Percentiles rank a stretch among this genome's conserved stretches.
phyloP scores from a whole-genome alignment of 225 moss, liverwort and hornwort genomes.

The Physcomitrium patens region DNA sequence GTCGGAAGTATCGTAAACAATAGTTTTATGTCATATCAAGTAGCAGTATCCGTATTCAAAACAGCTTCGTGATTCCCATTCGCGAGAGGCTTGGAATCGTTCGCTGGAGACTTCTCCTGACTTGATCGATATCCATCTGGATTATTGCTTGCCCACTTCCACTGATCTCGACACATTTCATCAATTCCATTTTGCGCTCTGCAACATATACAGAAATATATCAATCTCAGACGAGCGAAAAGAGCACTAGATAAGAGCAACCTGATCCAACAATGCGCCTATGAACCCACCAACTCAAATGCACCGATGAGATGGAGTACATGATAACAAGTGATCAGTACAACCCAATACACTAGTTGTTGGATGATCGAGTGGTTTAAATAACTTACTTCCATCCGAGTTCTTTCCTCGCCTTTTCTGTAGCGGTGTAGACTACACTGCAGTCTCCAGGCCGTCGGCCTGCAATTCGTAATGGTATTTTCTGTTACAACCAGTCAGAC shows the following conservation, averaged over 20 bases:
- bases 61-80: constrained; percentile 29
- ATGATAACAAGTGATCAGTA: neutral
- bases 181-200: constrained; percentile 88
- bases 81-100: constrained; percentile 33
- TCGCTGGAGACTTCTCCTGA: constrained; percentile 36
- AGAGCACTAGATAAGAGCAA: neutral
- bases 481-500: constrained; percentile 49
- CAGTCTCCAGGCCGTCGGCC: constrained; percentile 88
- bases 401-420: constrained; percentile 78
- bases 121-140: constrained; percentile 70
- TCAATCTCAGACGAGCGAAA: constrained; percentile 3
- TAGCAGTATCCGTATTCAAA: constrained; percentile 19
- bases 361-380: neutral
- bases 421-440: constrained; percentile 83
- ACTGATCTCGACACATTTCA: constrained; percentile 96
- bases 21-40: constrained; percentile 14
- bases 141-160: constrained; percentile 97
- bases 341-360: neutral
- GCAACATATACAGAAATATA: constrained; percentile 32
- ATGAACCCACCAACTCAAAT: neutral
- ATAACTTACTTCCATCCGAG: constrained; percentile 84
- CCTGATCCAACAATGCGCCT: neutral
- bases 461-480: constrained; percentile 77
- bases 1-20: constrained; percentile 13
- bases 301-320: neutral